Evolutionary conservation across 1,284 basidiomycete species (phyloP).

Genomic region (Rhizoctonia solani): DNA sequence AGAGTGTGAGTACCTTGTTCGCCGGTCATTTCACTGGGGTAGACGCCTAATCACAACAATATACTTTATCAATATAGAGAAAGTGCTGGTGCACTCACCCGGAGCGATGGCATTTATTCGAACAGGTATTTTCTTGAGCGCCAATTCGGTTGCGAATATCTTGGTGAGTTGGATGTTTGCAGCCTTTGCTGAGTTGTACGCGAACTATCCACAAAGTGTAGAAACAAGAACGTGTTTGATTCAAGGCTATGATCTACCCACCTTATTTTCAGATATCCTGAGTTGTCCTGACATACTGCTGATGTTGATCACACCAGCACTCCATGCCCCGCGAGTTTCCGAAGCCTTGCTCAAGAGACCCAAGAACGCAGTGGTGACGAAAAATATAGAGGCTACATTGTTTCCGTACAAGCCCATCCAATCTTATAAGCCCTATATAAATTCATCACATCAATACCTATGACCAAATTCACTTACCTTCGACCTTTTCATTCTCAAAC

Average conservation of each 20-base stretch:
- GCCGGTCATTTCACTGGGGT: conserved; percentile 68
- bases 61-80: neutral
- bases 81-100: conserved; percentile 40
- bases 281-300: conserved; percentile 72
- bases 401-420: conserved; percentile 42
- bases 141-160: conserved; percentile 74
- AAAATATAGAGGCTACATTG: conserved; percentile 74
- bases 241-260: conserved; percentile 46
- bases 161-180: conserved; percentile 72
- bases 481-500: conserved; percentile 66
- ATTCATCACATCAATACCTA: too few relatives aligned
- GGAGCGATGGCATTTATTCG: conserved; percentile 65
- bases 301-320: conserved; percentile 71
- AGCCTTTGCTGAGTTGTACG: conserved; percentile 77
- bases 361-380: conserved; percentile 73
- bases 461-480: conserved; percentile 43
- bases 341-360: conserved; percentile 59
- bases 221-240: neutral
- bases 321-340: conserved; percentile 49
- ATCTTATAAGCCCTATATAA: neutral
- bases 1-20: conserved; percentile 38
- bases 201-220: conserved; percentile 56
- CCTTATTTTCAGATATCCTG: conserved; percentile 73
- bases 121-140: conserved; percentile 61
- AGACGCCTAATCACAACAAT: conserved; percentile 40